A percentile compares a stretch with the other conserved stretches of the same genome.
Conservation (phyloP, 1,284 basidiomycete genomes). For the Stygiomarasmius scandens region DNA sequence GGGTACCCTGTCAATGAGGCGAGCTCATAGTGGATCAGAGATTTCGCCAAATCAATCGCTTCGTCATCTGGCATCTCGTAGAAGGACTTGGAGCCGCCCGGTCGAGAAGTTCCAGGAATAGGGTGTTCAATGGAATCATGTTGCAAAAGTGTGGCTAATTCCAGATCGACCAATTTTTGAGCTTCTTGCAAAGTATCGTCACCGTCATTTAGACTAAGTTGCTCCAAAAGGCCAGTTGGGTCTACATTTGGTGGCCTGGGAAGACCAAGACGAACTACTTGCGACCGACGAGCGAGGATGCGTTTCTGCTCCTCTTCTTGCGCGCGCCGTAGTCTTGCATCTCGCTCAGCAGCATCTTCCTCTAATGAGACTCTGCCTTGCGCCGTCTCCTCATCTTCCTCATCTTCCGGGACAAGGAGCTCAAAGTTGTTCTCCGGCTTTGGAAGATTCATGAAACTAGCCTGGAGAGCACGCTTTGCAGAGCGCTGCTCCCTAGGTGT, state of each 20-base stretch:
- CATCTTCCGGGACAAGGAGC: slow-evolving; percentile 88
- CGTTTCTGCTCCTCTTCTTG: slow-evolving; percentile 80
- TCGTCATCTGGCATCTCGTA: slow-evolving; percentile 84
- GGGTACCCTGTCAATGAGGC: slow-evolving; percentile 83
- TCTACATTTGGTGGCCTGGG: slow-evolving; percentile 90
- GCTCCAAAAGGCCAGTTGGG: slow-evolving; percentile 60
- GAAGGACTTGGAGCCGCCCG: slow-evolving; percentile 72
- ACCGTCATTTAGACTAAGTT: slow-evolving; percentile 59
- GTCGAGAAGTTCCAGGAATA: slow-evolving; percentile 83
- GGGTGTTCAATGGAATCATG: slow-evolving; percentile 92
- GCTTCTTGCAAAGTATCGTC: slow-evolving; percentile 53
- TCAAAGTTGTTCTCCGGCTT: slow-evolving; percentile 98
- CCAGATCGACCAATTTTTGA: slow-evolving; percentile 73
- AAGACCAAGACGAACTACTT: slow-evolving; percentile 80
- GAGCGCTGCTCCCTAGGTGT: slow-evolving; percentile 81
- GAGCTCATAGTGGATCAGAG: slow-evolving; percentile 80
- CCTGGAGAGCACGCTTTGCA: slow-evolving; percentile 73
- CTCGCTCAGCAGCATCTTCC: slow-evolving; percentile 93
- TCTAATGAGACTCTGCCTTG: slow-evolving; percentile 48
- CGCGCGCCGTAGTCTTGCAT: slow-evolving; percentile 72
- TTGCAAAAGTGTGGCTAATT: slow-evolving; percentile 79
- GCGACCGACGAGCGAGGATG: slow-evolving; percentile 79
- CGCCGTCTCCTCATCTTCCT: slow-evolving; percentile 58
- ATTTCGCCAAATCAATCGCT: slow-evolving; percentile 72
- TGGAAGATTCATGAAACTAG: slow-evolving; percentile 85